A percentile compares a stretch with the other conserved stretches of the same genome.
Conservation (phyloP, 2,329 filamentous ascomycete genomes). For the Phyllosticta paracitricarpa region DNA sequence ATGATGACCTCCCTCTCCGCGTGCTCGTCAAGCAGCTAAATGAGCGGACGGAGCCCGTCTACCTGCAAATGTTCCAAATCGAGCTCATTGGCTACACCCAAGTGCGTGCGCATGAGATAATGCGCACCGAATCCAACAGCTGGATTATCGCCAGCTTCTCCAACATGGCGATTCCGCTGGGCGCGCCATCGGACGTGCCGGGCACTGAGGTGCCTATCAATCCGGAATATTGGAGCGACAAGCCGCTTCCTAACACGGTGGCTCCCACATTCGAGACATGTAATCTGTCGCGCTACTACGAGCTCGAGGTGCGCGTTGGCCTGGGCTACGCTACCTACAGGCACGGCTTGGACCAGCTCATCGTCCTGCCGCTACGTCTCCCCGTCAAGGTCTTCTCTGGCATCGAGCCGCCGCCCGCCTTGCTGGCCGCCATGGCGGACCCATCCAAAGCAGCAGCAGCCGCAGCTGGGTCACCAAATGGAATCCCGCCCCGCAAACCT, state of each 20-base stretch:
- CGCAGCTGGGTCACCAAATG: constrained; percentile 16
- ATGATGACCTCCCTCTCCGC: constrained; percentile 71
- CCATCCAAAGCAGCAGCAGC: constrained; percentile 9
- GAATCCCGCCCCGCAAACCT: constrained; percentile 1
- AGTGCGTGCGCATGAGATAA: constrained; percentile 66
- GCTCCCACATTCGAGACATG: constrained; percentile 82
- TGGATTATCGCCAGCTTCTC: constrained; percentile 67
- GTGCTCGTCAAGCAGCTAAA: constrained; percentile 70
- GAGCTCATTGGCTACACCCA: constrained; percentile 71
- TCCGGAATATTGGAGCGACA: constrained; percentile 59
- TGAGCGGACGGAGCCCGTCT: constrained; percentile 58
- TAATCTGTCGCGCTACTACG: constrained; percentile 73
- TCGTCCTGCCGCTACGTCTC: constrained; percentile 70
- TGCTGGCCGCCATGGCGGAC: constrained; percentile 53
- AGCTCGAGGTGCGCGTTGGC: constrained; percentile 72
- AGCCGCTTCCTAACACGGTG: constrained; percentile 71
- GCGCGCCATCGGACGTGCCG: constrained; percentile 45
- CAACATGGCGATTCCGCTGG: constrained; percentile 62
- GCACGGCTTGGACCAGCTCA: constrained; percentile 53
- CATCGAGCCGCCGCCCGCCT: constrained; percentile 66
- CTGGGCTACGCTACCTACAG: constrained; percentile 60
- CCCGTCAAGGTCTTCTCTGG: constrained; percentile 78
- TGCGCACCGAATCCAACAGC: constrained; percentile 57
- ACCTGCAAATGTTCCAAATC: constrained; percentile 70
- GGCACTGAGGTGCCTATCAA: constrained; percentile 63